A percentile compares a stretch with the other conserved stretches of the same genome.
These are phyloP conservation scores for Beauveria varroae DNA, from an alignment of 2,329 filamentous ascomycete genomes.

Conservation along the genomic window DNA sequence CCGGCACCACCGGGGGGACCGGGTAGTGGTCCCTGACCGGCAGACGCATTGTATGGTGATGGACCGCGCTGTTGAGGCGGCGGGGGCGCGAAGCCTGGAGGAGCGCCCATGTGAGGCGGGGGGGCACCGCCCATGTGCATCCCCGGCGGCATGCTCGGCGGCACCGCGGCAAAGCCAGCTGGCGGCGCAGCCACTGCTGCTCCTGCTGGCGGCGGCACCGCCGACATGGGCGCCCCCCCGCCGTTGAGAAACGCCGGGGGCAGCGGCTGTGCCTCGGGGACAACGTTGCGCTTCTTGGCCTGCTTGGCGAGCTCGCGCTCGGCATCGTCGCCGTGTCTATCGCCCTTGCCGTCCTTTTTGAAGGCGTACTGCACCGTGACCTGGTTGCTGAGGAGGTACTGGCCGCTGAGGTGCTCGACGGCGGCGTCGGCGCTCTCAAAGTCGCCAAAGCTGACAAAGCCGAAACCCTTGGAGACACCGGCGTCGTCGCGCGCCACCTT, in stretches of 20 bases:
- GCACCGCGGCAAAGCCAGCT: constrained; percentile 31
- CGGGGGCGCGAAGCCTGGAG: constrained; percentile 30
- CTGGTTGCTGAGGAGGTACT: constrained; percentile 96
- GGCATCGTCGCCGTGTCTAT: constrained; percentile 89
- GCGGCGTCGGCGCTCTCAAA: constrained; percentile 93
- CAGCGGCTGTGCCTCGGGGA: constrained; percentile 69
- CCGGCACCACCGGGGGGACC: constrained; percentile 17
- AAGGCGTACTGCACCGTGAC: constrained; percentile 96
- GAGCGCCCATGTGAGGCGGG: constrained; percentile 10
- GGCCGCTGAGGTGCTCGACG: constrained; percentile 86
- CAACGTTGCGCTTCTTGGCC: constrained; percentile 89
- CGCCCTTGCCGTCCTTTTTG: constrained; percentile 98
- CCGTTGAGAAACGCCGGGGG: constrained; percentile 60
- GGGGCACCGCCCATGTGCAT: constrained; percentile 21
- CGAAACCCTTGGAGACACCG: constrained; percentile 88
- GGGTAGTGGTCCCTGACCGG: constrained; percentile 17
- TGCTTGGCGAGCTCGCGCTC: constrained; percentile 87
- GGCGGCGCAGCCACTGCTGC: constrained; percentile 16
- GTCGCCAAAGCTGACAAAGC: constrained; percentile 85
- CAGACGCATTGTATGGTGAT: constrained; percentile 25
- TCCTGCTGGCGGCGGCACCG: constrained; percentile 14
- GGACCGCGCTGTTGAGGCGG: constrained; percentile 22
- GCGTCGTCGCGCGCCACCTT: constrained; percentile 90
- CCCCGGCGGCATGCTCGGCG: constrained; percentile 13
- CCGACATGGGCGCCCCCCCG: constrained; percentile 15